Evolutionary conservation across 805 yeast genomes (phyloP).

Genomic region (Ogataea populi-albae): DNA sequence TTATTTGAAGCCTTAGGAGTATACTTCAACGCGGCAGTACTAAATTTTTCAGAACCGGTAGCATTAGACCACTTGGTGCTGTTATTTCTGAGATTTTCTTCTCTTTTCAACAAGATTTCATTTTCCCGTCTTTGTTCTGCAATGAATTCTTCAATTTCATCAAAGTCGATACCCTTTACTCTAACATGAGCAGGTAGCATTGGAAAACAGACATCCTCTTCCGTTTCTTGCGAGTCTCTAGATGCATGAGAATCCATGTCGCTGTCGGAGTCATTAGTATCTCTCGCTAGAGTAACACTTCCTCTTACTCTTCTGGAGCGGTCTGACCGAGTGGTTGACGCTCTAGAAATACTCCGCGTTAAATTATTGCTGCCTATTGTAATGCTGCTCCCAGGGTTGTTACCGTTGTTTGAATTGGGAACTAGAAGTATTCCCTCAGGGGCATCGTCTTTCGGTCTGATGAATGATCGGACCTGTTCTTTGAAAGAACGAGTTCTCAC

Average conservation of each 20-base stretch:
- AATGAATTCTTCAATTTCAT: constrained; percentile 82
- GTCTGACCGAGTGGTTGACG: constrained; percentile 30
- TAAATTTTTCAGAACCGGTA: constrained; percentile 37
- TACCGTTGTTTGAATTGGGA: constrained; percentile 9
- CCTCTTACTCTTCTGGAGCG: constrained; percentile 21
- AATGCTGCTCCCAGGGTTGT: constrained; percentile 11
- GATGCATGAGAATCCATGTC: constrained; percentile 74
- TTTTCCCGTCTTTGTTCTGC: constrained; percentile 55
- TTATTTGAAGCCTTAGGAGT: constrained; percentile 41
- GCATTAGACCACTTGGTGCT: constrained; percentile 21
- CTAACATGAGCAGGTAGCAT: constrained; percentile 66
- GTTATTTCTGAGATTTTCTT: constrained; percentile 28
- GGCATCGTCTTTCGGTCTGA: constrained; percentile 33
- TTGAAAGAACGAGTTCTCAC: constrained; percentile 39
- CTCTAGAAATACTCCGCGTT: constrained; percentile 29
- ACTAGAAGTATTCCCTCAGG: constrained; percentile 32
- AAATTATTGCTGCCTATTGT: constrained; percentile 21
- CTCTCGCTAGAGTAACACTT: constrained; percentile 13
- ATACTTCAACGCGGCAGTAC: constrained; percentile 58
- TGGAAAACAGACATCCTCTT: constrained; percentile 97
- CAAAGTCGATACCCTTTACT: constrained; percentile 80
- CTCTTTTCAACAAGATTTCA: constrained; percentile 34
- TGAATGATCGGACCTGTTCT: constrained; percentile 40
- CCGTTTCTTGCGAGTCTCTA: constrained; percentile 83
- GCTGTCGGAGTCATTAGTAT: constrained; percentile 43